Evolutionary conservation across 2,329 filamentous ascomycete species (phyloP), one percentile per base, ranked within the genome.

Genomic region (Fonsecaea monophora): DNA sequence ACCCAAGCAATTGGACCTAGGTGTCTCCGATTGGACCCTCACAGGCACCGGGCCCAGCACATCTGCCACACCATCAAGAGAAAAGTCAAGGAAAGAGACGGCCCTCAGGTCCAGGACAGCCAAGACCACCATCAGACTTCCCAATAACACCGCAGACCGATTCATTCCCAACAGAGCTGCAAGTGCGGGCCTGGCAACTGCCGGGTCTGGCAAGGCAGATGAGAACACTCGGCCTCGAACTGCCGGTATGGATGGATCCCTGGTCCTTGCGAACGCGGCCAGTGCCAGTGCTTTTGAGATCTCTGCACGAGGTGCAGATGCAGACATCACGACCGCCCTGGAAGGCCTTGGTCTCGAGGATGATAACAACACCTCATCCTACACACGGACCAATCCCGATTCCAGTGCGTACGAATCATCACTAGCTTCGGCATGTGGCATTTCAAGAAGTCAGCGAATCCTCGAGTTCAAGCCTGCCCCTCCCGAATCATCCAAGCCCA

Each of bases 401-500:
- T 90, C 92, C 2, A 88, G 92, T 61, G 94, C 94, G 25, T 98
- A 97, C 79, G 91, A 97, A 80, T 92, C 95, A 66, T 94, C 93
- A 2, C 84, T 98, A 54, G 94, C 94, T 54, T 90, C 89, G 72
- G 94, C 94, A 58, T 98, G 94, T 78, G 95, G 94, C 65, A 92
- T 99, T 70, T 94, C 89, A 76, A 87, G 96, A 69, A 96, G 94
- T 84, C 96, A 94, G 63, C 92, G 95, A 70, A 99, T 99, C 74
- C 90, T 99, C 60, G 92, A 95, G 67, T 99, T 97, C 86, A 99
- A 99, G 89, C 95, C 95, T 62, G 93, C 94, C 1, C 88, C 95
- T n/a, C 95, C 95, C 3, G 95, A 98, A 83, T 98, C 95, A 6
- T 97, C 94, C 38, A 97, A 97, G 86, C 95, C 95, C 40, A 97